Evolutionary conservation across 495 filamentous ascomycete genomes (phyloP).

Genomic region (Podospora fimiseda): DNA sequence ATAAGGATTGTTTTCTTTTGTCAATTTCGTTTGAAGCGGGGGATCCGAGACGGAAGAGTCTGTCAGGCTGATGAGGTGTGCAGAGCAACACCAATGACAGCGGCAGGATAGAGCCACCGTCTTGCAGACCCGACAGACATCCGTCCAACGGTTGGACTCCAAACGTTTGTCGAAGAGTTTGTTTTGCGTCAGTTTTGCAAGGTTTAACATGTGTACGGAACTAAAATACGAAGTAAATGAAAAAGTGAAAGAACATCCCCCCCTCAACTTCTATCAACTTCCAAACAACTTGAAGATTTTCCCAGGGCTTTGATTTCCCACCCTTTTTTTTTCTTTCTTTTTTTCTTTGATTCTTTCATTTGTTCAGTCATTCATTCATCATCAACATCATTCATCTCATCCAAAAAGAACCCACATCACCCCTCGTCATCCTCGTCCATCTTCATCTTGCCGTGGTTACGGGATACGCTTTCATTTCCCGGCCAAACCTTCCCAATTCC

Average conservation of each 20-base stretch:
- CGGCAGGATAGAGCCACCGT: constrained; percentile 4
- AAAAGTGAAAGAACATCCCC: no score
- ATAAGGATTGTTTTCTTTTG: constrained; percentile 6
- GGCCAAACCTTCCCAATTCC: neutral
- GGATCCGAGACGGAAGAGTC: neutral
- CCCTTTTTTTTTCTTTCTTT: neutral
- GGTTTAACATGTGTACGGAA: neutral
- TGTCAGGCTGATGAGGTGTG: neutral
- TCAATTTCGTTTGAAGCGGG: constrained; percentile 4
- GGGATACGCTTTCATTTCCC: constrained; percentile 12
- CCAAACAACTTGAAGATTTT: neutral
- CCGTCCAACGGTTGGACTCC: neutral
- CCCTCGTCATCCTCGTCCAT: constrained; percentile 3
- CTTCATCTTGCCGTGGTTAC: constrained; percentile 10
- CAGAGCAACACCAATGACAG: constrained; percentile 13
- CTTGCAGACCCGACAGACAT: neutral
- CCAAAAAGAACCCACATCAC: neutral
- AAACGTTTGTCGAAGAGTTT: no score
- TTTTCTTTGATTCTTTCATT: neutral
- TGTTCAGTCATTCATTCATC: no score
- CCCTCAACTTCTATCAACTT: neutral
- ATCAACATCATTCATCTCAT: no score
- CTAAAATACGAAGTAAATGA: neutral
- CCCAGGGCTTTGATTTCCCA: neutral
- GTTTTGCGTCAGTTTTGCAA: no score